Conservation (phyloP, 2,329 filamentous ascomycete genomes). For the Trichophyton equinum region DNA sequence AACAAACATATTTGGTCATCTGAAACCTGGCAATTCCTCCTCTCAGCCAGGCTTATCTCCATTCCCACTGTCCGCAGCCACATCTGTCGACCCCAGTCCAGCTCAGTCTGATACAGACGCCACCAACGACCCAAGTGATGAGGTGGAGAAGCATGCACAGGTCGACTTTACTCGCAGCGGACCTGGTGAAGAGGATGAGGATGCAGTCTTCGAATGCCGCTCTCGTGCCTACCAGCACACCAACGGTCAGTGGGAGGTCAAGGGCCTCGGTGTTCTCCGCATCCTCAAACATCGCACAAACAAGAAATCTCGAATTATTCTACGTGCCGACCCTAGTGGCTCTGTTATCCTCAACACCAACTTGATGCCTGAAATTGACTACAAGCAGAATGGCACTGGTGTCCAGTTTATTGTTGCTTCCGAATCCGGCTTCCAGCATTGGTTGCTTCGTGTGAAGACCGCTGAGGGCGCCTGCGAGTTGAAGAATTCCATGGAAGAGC, state of each 20-base stretch:
- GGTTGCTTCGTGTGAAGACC: conserved; percentile 59
- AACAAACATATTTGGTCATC: conserved; percentile 7
- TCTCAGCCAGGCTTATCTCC: conserved; percentile 3
- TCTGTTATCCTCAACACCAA: conserved; percentile 60
- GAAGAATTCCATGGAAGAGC: conserved; percentile 32
- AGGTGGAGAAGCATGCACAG: conserved; percentile 51
- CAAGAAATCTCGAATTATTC: conserved; percentile 52
- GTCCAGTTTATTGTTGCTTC: conserved; percentile 37
- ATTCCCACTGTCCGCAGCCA: conserved; percentile 18
- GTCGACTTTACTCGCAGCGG: conserved; percentile 56
- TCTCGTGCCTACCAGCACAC: conserved; percentile 56
- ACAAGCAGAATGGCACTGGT: conserved; percentile 43
- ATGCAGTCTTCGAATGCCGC: conserved; percentile 55
- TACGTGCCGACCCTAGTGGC: conserved; percentile 64
- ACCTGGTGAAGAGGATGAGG: conserved; percentile 60
- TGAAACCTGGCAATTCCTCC: background rate
- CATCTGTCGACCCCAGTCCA: conserved; percentile 32
- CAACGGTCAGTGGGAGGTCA: conserved; percentile 49
- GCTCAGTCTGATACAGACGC: conserved; percentile 29
- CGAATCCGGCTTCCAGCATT: conserved; percentile 53
- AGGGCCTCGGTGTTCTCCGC: conserved; percentile 59
- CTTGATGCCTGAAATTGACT: conserved; percentile 49
- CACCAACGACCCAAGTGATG: conserved; percentile 34
- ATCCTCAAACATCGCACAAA: conserved; percentile 62
- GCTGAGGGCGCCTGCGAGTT: conserved; percentile 40